Evolutionary conservation across 2,329 filamentous ascomycete genomes (phyloP).

Genomic region (Colletotrichum spinosum): DNA sequence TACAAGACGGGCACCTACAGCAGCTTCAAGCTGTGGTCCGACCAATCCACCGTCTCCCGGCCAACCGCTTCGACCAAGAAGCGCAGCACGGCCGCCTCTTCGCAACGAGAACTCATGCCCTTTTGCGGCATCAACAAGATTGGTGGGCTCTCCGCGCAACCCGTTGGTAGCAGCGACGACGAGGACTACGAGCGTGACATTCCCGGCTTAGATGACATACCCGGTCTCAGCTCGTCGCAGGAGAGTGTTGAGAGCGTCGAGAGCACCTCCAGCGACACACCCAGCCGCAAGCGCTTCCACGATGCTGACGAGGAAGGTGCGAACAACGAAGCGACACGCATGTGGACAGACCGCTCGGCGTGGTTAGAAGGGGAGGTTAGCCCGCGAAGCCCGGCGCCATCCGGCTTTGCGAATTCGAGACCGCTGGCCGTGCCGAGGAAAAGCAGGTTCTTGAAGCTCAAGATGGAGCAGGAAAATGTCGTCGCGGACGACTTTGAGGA

Average conservation of each 20-base stretch:
- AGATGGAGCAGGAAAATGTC: conserved; percentile 60
- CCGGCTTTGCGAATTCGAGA: conserved; percentile 53
- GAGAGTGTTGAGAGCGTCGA: conserved; percentile 61
- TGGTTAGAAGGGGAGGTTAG: conserved; percentile 54
- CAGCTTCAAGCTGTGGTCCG: conserved; percentile 65
- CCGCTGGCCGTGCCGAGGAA: conserved; percentile 61
- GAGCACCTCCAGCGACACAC: conserved; percentile 35
- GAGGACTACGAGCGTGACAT: conserved; percentile 41
- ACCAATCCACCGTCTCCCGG: conserved; percentile 41
- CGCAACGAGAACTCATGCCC: conserved; percentile 74
- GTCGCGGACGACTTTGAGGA: conserved; percentile 73
- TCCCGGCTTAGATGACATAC: conserved; percentile 54
- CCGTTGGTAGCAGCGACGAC: conserved; percentile 44
- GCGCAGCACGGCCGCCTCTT: conserved; percentile 41
- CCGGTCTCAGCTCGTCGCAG: conserved; percentile 66
- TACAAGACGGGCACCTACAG: conserved; percentile 80
- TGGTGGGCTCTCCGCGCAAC: conserved; percentile 74
- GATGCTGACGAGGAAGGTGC: conserved; percentile 55
- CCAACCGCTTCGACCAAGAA: conserved; percentile 36
- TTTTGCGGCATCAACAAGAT: conserved; percentile 86
- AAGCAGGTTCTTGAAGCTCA: conserved; percentile 34
- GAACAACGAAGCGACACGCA: conserved; percentile 39
- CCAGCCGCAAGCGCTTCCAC: conserved; percentile 61
- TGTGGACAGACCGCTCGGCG: conserved; percentile 43
- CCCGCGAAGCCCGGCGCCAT: conserved; percentile 52